phyloP scores from a whole-genome alignment of 495 filamentous ascomycete species.

The Talaromyces liani region DNA sequence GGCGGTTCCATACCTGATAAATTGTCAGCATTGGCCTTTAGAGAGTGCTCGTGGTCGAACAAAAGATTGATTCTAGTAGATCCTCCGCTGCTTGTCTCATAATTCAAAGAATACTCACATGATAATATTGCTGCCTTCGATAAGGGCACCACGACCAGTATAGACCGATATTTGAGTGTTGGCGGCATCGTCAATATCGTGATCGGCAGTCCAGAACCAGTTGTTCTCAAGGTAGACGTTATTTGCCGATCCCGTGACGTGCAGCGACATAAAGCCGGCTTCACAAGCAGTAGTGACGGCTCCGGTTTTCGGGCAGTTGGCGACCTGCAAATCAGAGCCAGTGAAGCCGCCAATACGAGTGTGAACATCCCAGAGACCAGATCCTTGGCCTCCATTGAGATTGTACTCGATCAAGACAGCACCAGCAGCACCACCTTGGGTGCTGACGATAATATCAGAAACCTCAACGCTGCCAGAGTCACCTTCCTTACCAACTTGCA shows the following conservation, averaged over 20 bases:
- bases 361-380: conserved; percentile 54
- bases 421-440: conserved; percentile 50
- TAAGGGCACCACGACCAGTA: conserved; percentile 56
- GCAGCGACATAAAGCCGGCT: conserved; percentile 59
- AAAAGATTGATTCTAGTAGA: neutral
- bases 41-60: neutral
- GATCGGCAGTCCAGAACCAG: conserved; percentile 67
- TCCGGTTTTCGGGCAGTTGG: conserved; percentile 40
- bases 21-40: neutral
- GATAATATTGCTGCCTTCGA: conserved; percentile 54
- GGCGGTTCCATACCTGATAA: conserved; percentile 52
- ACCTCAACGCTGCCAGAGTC: conserved; percentile 48
- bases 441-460: conserved; percentile 55
- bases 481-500: conserved; percentile 51
- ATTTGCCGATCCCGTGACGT: conserved; percentile 48
- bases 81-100: neutral
- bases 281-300: conserved; percentile 42
- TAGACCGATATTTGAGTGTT: conserved; percentile 61
- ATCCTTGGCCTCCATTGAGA: conserved; percentile 39
- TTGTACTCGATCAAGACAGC: conserved; percentile 74
- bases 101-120: conserved; percentile 25
- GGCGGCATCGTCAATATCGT: conserved; percentile 57
- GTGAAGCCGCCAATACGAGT: conserved; percentile 48
- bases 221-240: conserved; percentile 56
- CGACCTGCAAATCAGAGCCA: conserved; percentile 42